phyloP scores from a whole-genome alignment of 768 basidiomycete genomes.

The Fomitopsis pulvina region DNA sequence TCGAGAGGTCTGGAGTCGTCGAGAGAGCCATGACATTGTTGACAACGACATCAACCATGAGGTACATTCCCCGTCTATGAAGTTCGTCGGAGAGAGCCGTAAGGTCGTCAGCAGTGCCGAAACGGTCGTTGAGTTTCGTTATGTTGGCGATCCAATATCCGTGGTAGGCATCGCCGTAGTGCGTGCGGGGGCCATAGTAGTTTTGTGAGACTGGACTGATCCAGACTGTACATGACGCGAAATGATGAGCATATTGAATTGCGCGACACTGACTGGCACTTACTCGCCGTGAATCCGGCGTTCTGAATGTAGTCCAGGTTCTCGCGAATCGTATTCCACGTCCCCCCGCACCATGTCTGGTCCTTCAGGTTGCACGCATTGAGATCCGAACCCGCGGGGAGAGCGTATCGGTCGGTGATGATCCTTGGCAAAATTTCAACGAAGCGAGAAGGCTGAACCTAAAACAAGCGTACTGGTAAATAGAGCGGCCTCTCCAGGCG shows the following conservation, averaged over 20 bases:
- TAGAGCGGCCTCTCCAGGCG: slow-evolving; percentile 70
- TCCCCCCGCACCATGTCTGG: slow-evolving; percentile 81
- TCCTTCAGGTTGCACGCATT: slow-evolving; percentile 49
- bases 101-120: slow-evolving; percentile 70
- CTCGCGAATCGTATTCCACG: slow-evolving; percentile 67
- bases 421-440: slow-evolving; percentile 26
- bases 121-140: slow-evolving; percentile 57
- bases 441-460: neutral
- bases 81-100: slow-evolving; percentile 58
- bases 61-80: slow-evolving; percentile 72
- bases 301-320: slow-evolving; percentile 84
- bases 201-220: slow-evolving; percentile 80
- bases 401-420: slow-evolving; percentile 72
- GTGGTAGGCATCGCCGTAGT: slow-evolving; percentile 81
- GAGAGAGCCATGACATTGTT: slow-evolving; percentile 81
- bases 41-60: slow-evolving; percentile 83
- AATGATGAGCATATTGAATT: neutral
- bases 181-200: slow-evolving; percentile 60
- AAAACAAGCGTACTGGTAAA: slow-evolving; percentile 51
- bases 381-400: slow-evolving; percentile 45
- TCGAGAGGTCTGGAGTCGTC: slow-evolving; percentile 54
- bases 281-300: slow-evolving; percentile 76
- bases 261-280: slow-evolving; percentile 12
- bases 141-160: slow-evolving; percentile 81
- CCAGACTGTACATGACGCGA: slow-evolving; percentile 65